Conservation (phyloP, 768 basidiomycete genomes). For the Glaciozyma martinii region DNA sequence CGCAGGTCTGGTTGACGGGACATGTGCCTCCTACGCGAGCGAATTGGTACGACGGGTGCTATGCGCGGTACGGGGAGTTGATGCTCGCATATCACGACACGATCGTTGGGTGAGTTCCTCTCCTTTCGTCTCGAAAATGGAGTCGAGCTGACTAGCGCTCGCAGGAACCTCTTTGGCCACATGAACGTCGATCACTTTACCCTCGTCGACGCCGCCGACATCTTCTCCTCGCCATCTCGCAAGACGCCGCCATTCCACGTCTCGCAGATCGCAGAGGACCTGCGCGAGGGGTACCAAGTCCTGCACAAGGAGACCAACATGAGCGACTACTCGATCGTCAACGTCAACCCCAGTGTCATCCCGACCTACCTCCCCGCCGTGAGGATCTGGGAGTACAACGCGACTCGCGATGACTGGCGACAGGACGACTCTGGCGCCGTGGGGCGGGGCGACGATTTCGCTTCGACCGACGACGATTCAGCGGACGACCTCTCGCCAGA, state of each 20-base stretch:
- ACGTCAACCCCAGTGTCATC: conserved; percentile 70
- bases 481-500: conserved; percentile 17
- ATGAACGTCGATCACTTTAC: conserved; percentile 27
- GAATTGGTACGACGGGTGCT: conserved; percentile 52
- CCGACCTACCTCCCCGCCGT: conserved; percentile 81
- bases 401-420: conserved; percentile 39
- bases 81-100: conserved; percentile 78
- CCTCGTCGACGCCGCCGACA: conserved; percentile 3
- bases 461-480: conserved; percentile 3
- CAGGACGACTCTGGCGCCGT: neutral
- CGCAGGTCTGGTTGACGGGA: conserved; percentile 57
- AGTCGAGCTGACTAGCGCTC: neutral
- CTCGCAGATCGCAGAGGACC: neutral
- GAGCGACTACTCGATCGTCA: conserved; percentile 64
- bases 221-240: neutral
- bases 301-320: conserved; percentile 43
- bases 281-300: conserved; percentile 11
- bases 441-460: conserved; percentile 30
- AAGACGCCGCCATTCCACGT: neutral
- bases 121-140: neutral
- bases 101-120: conserved; percentile 51
- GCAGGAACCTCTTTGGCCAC: conserved; percentile 22
- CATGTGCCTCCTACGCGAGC: conserved; percentile 76
- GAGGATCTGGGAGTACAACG: conserved; percentile 73
- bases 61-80: conserved; percentile 41